Evolutionary conservation across 169 alveolate species (phyloP).

Genomic region (Haemoproteus tartakovskyi): DNA sequence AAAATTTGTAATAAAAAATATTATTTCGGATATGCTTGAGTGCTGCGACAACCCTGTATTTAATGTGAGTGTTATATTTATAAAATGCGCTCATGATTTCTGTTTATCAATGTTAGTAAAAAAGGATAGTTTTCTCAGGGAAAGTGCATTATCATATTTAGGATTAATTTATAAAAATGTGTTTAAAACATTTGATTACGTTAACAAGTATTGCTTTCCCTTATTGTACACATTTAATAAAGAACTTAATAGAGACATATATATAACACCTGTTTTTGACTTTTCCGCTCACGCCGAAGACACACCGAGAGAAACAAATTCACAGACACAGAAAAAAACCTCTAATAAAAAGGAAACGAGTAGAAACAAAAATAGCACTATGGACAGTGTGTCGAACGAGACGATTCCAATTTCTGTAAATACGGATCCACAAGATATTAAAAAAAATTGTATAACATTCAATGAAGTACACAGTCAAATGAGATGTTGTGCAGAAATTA

Average conservation of each 20-base stretch:
- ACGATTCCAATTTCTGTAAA: too few relatives aligned
- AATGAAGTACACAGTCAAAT: too few relatives aligned
- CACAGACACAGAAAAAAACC: neutral
- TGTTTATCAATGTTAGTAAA: constrained; percentile 32
- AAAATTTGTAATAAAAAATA: constrained; percentile 9
- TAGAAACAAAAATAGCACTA: too few relatives aligned
- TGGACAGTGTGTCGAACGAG: neutral
- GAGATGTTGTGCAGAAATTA: too few relatives aligned
- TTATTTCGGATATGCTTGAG: constrained; percentile 35
- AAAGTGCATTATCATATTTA: constrained; percentile 17
- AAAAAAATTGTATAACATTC: neutral
- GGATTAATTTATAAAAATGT: constrained; percentile 38
- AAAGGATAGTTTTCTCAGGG: constrained; percentile 39
- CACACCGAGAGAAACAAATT: neutral
- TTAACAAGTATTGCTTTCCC: constrained; percentile 28
- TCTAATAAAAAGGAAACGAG: too few relatives aligned
- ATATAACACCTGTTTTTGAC: constrained; percentile 23
- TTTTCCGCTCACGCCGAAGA: neutral
- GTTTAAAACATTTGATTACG: constrained; percentile 36
- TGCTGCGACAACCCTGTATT: constrained; percentile 62
- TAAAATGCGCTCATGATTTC: constrained; percentile 27
- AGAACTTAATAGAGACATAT: constrained; percentile 6
- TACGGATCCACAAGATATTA: neutral
- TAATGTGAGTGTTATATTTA: constrained; percentile 32
- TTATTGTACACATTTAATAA: constrained; percentile 21